Conservation (phyloP, 768 basidiomycete genomes). For the Rhodotorula sphaerocarpa region DNA sequence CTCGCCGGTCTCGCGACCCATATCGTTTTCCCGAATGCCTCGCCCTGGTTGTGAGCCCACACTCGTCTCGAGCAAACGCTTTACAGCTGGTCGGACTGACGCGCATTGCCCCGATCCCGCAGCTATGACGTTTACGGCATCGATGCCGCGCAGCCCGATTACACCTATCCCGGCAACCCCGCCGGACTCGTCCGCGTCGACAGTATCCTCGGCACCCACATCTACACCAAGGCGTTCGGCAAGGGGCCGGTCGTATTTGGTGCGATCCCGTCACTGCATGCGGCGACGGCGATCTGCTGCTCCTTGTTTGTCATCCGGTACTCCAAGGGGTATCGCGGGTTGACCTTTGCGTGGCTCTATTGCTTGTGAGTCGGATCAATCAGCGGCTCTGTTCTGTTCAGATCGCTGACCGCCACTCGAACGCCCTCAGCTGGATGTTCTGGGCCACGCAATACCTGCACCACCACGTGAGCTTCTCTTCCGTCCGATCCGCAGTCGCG, state of each 20-base stretch:
- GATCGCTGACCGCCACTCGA: no score
- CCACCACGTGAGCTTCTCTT: constrained; percentile 21
- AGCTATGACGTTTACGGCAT: constrained; percentile 34
- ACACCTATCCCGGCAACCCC: constrained; percentile 30
- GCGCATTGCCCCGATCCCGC: background rate
- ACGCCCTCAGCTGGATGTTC: background rate
- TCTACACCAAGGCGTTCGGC: constrained; percentile 33
- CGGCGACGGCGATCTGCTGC: constrained; percentile 30
- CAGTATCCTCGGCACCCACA: constrained; percentile 31
- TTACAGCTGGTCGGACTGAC: no score
- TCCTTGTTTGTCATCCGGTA: constrained; percentile 25
- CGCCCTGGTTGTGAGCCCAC: constrained; percentile 29
- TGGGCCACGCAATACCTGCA: constrained; percentile 27
- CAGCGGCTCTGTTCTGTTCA: no score
- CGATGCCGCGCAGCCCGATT: constrained; percentile 30
- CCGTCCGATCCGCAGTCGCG: background rate
- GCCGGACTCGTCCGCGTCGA: constrained; percentile 30
- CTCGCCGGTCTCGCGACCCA: constrained; percentile 30
- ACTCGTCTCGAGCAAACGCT: no score
- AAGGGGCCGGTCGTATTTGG: constrained; percentile 30
- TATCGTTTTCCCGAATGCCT: constrained; percentile 28
- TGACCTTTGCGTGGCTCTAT: constrained; percentile 23
- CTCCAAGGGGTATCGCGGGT: constrained; percentile 16
- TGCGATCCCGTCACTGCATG: constrained; percentile 32
- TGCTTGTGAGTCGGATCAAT: constrained; percentile 18